Conservation (phyloP, 2,329 filamentous ascomycete genomes). For the Clonostachys chloroleuca region DNA sequence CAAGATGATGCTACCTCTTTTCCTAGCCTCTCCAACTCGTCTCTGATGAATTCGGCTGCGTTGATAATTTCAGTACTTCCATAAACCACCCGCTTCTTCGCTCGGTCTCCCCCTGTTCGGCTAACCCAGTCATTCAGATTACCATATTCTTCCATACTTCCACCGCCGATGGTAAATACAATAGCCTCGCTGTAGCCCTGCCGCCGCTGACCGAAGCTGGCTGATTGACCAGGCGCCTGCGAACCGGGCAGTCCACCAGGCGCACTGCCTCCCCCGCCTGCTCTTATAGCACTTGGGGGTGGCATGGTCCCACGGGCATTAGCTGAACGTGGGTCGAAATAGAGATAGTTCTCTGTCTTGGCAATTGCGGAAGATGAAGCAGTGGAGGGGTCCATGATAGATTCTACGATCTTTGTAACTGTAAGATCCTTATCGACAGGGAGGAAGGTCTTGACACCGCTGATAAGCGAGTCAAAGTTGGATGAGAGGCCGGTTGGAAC, state of each 20-base stretch:
- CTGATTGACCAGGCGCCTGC: constrained; percentile 59
- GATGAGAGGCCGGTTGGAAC: constrained; percentile 65
- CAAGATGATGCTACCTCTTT: constrained; percentile 40
- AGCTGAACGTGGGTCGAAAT: constrained; percentile 91
- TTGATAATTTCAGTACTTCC: constrained; percentile 84
- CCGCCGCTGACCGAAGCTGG: constrained; percentile 84
- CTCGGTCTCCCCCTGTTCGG: constrained; percentile 63
- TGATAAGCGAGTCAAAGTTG: constrained; percentile 92
- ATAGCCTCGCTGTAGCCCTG: constrained; percentile 88
- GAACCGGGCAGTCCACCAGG: constrained; percentile 47
- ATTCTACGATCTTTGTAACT: constrained; percentile 96
- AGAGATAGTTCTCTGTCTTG: constrained; percentile 94
- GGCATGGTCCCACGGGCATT: constrained; percentile 92
- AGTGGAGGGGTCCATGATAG: constrained; percentile 91
- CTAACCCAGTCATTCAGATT: constrained; percentile 96
- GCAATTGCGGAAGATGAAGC: constrained; percentile 89
- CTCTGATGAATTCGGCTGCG: constrained; percentile 60
- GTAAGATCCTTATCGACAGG: constrained; percentile 93
- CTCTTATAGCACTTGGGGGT: constrained; percentile 60
- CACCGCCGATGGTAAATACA: constrained; percentile 92
- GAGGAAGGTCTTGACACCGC: constrained; percentile 97
- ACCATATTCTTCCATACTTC: constrained; percentile 98
- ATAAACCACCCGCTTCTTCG: constrained; percentile 82
- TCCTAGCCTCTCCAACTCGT: constrained; percentile 60
- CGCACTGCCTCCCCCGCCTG: constrained; percentile 30